Percentiles rank a stretch among this genome's conserved stretches.
Evolutionary conservation across 2,329 filamentous ascomycete genomes (phyloP).

Genomic region (Sordariomycetes sp.): DNA sequence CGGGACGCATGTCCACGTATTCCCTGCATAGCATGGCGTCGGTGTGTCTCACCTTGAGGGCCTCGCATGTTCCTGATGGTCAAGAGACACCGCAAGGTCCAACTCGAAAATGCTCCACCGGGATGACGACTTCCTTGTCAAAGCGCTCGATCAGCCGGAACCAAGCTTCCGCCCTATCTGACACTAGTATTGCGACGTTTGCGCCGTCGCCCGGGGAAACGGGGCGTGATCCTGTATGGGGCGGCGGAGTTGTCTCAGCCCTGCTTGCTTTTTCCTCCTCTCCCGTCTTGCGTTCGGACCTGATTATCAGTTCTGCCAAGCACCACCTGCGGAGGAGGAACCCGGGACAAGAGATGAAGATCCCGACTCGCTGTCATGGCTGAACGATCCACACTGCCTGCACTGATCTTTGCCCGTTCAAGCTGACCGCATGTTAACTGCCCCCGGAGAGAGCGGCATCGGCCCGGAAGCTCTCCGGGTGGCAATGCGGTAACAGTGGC

Average conservation of each 20-base stretch:
- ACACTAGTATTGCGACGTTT: no score
- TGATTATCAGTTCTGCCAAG: not conserved
- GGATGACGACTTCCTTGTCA: not conserved
- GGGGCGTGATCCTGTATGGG: not conserved
- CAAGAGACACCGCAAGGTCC: not conserved
- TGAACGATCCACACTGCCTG: not conserved
- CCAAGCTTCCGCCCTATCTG: not conserved
- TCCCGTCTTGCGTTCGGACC: not conserved
- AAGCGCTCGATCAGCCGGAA: not conserved
- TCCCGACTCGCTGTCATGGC: not conserved
- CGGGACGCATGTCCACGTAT: not conserved
- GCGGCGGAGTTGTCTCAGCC: not conserved
- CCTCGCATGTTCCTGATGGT: not conserved
- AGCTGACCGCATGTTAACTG: not conserved
- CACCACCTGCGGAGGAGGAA: not conserved
- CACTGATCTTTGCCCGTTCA: not conserved
- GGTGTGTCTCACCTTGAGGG: not conserved
- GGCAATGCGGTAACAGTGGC: no score
- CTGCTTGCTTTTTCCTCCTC: not conserved
- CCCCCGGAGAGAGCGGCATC: no score
- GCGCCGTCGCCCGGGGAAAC: not conserved
- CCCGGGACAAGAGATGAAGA: not conserved
- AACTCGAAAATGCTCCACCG: not conserved
- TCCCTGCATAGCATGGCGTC: not conserved
- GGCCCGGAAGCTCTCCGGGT: no score